Base-by-base conservation (phyloP, 176 grass and related monocot species). In the Otatea glauca region DNA sequence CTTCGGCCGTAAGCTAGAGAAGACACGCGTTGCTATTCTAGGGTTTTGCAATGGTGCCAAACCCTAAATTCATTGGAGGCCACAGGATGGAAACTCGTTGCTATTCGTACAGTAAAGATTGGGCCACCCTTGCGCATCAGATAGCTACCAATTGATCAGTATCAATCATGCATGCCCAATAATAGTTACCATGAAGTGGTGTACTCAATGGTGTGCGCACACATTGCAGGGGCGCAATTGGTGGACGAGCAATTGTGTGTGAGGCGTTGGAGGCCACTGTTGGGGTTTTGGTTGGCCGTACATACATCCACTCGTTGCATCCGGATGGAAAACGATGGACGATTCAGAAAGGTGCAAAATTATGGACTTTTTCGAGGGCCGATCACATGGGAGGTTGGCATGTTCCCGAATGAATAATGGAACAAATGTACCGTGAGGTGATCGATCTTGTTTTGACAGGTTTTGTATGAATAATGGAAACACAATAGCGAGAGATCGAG, bases 251-350 rank as follows among this genome's bases (percentile, higher is more conserved):
- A 18, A 41, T 1, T 11, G 53, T 11, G 53, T 11, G 53, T 11
- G 53, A 39, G 74, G 58, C n/a, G 70, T 73, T 17, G 44, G 72
- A 54, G 27, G 60, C 8, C 38, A 21, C 42, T 80, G 78, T 12
- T 59, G 79, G 66, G 66, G 32, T 81, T 29, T 29, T 20, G 65
- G 49, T 21, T 70, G 48, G 65, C 65, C 35, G 48, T 49, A 49
- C 77, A 53, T 34, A 34, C 3, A 34, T 68, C 44, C 42, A 51
- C 62, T 7, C 41, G 5, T 1, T 32, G 38, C 23, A 21, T 65
- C 17, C 1, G 27, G 48, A 67, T 67, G 77, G 60, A 51, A 65
- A 51, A n/a, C 45, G 62, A 51, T 23, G 77, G 25, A 66, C 4
- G 56, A 8, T 77, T 45, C 39, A 11, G 8, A 4, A 27, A 27